Evolutionary conservation across 2,329 filamentous ascomycete species (phyloP).

Genomic region (Pseudogymnoascus sp.): DNA sequence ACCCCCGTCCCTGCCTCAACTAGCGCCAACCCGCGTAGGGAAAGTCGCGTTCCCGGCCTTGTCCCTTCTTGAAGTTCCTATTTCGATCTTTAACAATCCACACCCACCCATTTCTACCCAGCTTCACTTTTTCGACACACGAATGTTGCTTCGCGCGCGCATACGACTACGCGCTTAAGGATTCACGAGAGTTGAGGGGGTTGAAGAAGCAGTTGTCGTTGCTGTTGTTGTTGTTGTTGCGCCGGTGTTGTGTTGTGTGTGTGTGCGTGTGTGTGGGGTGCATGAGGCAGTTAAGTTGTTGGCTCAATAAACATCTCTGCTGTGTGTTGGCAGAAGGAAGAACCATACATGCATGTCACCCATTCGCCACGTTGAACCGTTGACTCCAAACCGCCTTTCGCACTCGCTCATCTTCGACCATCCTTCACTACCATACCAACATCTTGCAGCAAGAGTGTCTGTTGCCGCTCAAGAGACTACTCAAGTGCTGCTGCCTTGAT

Average conservation of each 20-base stretch:
- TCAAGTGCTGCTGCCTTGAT: not conserved
- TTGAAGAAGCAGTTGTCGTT: not conserved
- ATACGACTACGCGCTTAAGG: constrained; percentile 3
- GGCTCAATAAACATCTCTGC: not conserved
- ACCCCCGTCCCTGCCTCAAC: not conserved
- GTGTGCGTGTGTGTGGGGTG: not conserved
- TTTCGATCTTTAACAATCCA: not conserved
- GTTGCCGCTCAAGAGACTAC: not conserved
- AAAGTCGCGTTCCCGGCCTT: constrained; percentile 2
- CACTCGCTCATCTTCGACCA: not conserved
- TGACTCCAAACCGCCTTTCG: not conserved
- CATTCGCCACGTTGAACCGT: not conserved
- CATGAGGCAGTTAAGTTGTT: not conserved
- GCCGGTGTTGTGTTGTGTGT: not conserved
- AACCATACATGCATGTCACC: not conserved
- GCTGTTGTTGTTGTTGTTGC: not conserved
- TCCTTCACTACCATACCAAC: not conserved
- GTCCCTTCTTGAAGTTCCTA: not conserved
- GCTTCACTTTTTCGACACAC: not conserved
- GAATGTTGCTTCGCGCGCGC: constrained; percentile 4
- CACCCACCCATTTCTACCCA: not conserved
- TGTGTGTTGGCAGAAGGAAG: not conserved
- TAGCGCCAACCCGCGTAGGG: not conserved
- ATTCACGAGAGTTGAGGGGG: not conserved
- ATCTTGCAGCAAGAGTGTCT: not conserved